Conservation (phyloP, 1,284 basidiomycete species). For the Cryptococcus sp. region DNA sequence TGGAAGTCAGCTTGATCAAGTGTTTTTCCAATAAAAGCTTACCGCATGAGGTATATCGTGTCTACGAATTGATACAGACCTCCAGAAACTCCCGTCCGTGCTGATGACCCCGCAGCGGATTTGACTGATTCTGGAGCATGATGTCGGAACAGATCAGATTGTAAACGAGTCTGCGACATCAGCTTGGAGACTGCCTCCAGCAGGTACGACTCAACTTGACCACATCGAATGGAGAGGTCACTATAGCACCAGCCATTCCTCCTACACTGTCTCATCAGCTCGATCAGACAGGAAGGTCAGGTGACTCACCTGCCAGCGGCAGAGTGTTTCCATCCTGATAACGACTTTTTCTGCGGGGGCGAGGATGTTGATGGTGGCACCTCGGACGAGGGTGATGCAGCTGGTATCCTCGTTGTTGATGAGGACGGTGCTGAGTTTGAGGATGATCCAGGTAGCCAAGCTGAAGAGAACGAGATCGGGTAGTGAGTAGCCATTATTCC, state of each 20-base stretch:
- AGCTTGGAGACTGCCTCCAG: background rate
- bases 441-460: background rate
- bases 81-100: conserved; percentile 50
- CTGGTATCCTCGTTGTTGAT: conserved; percentile 3
- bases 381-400: conserved; percentile 7
- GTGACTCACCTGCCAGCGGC: conserved; percentile 69
- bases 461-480: background rate
- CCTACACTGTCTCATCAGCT: conserved; percentile 63
- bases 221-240: conserved; percentile 96
- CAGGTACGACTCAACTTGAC: conserved; percentile 61
- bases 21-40: conserved; percentile 25
- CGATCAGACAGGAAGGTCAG: conserved; percentile 17
- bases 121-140: conserved; percentile 9
- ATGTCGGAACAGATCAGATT: conserved; percentile 79
- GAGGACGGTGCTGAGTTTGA: conserved; percentile 1
- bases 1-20: conserved; percentile 37
- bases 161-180: conserved; percentile 65
- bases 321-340: conserved; percentile 79
- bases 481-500: background rate
- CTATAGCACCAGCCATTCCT: conserved; percentile 95
- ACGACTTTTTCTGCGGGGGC: conserved; percentile 46
- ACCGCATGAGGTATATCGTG: conserved; percentile 85
- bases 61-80: conserved; percentile 91
- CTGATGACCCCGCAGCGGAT: conserved; percentile 12
- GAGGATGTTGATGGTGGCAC: conserved; percentile 18